phyloP scores from a whole-genome alignment of 2,329 filamentous ascomycete genomes.

The Fusarium falciforme region DNA sequence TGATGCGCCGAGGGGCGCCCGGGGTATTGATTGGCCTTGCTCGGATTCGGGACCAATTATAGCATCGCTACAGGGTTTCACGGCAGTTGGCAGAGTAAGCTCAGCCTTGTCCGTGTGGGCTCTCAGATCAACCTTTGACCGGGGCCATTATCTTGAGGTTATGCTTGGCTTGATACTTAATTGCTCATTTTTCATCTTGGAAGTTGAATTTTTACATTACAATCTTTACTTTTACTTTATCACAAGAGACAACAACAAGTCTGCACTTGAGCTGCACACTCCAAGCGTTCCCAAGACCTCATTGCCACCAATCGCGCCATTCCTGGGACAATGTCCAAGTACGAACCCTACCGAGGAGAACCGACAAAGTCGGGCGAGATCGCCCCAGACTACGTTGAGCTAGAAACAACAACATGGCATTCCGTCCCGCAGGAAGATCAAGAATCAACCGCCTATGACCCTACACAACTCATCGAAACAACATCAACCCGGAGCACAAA shows the following conservation, averaged over 20 bases:
- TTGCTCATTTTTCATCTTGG: not conserved
- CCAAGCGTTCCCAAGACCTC: not conserved
- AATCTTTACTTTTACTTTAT: not conserved
- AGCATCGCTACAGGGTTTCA: not conserved
- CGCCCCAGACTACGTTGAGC: constrained; percentile 15
- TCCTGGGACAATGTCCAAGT: constrained; percentile 5
- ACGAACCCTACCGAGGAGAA: constrained; percentile 9
- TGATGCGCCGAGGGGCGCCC: not conserved
- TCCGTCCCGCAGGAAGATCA: constrained; percentile 11
- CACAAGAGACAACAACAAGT: not conserved
- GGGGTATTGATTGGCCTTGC: not conserved
- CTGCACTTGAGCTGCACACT: not conserved
- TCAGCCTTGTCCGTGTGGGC: constrained; percentile 1
- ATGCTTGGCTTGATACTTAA: not conserved
- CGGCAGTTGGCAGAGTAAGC: not conserved
- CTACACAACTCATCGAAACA: not conserved
- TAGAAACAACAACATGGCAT: constrained; percentile 18
- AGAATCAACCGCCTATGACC: constrained; percentile 13
- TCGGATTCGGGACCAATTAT: not conserved
- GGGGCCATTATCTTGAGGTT: not conserved
- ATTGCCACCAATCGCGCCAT: not conserved
- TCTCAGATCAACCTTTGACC: not conserved
- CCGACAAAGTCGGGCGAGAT: constrained; percentile 1
- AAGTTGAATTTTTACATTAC: not conserved
- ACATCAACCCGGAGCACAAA: not conserved